Evolutionary conservation across 495 filamentous ascomycete species (phyloP).

Genomic region (Penicillium nucicola): DNA sequence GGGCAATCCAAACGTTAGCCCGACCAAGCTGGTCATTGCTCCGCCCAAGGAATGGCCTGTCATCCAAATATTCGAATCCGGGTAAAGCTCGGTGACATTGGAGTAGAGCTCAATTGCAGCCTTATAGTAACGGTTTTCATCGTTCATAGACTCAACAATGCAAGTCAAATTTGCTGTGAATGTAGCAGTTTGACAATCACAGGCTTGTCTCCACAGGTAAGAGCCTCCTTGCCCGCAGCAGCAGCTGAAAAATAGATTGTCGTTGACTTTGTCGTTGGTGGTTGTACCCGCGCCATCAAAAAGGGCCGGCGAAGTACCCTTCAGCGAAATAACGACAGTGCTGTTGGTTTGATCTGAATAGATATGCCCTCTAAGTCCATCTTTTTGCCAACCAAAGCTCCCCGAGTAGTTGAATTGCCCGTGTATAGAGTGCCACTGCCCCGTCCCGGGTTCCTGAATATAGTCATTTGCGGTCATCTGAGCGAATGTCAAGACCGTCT

Average conservation of each 20-base stretch:
- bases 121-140: conserved; percentile 88
- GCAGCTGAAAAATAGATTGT: conserved; percentile 96
- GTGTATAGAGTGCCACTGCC: conserved; percentile 82
- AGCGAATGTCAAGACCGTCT: conserved; percentile 78
- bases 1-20: conserved; percentile 85
- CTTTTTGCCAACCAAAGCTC: conserved; percentile 85
- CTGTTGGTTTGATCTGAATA: conserved; percentile 81
- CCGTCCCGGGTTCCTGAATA: conserved; percentile 62
- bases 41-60: conserved; percentile 89
- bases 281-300: conserved; percentile 95
- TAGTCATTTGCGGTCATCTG: conserved; percentile 89
- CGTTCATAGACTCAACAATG: conserved; percentile 65
- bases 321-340: conserved; percentile 87
- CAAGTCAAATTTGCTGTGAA: conserved; percentile 92
- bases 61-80: conserved; percentile 81
- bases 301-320: conserved; percentile 84
- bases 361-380: conserved; percentile 89
- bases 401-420: conserved; percentile 75
- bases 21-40: conserved; percentile 77
- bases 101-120: conserved; percentile 83
- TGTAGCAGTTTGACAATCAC: conserved; percentile 79
- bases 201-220: conserved; percentile 83
- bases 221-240: conserved; percentile 93
- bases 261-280: conserved; percentile 95
- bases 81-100: conserved; percentile 89